phyloP scores from a whole-genome alignment of 345 rosid species.

The Citrus reticulata region DNA sequence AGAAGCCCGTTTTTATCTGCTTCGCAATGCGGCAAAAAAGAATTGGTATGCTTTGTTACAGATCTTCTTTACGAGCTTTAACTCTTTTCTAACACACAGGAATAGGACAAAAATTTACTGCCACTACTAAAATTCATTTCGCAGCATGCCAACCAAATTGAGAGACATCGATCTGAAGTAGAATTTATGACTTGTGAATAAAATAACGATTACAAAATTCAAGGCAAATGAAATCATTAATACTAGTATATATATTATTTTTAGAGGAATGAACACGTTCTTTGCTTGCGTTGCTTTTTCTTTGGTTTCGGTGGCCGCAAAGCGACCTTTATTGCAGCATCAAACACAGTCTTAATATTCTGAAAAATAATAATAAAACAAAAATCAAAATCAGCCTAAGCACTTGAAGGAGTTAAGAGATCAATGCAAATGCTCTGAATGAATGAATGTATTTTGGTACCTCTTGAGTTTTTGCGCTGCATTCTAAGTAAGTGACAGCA shows the following conservation, averaged over 20 bases:
- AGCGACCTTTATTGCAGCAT: slow-evolving; percentile 64
- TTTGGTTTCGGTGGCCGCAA: slow-evolving; percentile 63
- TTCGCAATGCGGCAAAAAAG: too few relatives aligned
- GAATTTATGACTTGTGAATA: background rate
- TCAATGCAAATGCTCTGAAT: background rate
- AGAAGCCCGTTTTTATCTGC: too few relatives aligned
- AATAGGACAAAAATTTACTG: background rate
- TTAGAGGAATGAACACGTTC: slow-evolving; percentile 49
- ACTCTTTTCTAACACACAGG: background rate
- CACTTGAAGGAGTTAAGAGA: background rate
- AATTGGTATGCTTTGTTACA: background rate
- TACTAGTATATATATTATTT: background rate
- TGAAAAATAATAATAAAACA: slow-evolving; percentile 9
- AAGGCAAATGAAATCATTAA: background rate
- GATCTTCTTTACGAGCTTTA: too few relatives aligned
- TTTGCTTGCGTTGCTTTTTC: slow-evolving; percentile 43
- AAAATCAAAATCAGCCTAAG: background rate
- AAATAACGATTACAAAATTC: background rate
- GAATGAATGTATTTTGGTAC: slow-evolving; percentile 18
- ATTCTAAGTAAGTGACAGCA: slow-evolving; percentile 65
- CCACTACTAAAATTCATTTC: slow-evolving; percentile 11
- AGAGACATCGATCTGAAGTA: slow-evolving; percentile 1
- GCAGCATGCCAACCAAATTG: background rate
- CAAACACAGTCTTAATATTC: slow-evolving; percentile 80
- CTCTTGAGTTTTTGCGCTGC: slow-evolving; percentile 89